Conservation (phyloP, 129 eudicot species). For the Tagetes patula region DNA sequence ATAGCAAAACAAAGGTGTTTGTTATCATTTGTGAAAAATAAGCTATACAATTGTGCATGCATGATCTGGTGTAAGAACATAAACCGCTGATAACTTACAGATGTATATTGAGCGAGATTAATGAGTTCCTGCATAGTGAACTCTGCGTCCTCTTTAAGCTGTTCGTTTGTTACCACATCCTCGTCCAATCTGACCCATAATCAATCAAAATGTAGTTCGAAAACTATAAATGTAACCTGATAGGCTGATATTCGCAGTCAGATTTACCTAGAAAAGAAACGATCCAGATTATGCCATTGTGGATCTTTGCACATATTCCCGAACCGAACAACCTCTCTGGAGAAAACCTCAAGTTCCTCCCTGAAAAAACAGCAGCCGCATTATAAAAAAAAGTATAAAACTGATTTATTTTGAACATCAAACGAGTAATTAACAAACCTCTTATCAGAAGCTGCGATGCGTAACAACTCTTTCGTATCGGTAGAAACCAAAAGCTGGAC, state of each 20-base stretch:
- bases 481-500: constrained; percentile 74
- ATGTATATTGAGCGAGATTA: constrained; percentile 71
- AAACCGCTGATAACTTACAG: constrained; percentile 59
- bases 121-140: constrained; percentile 66
- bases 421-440: constrained; percentile 37
- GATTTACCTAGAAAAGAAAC: constrained; percentile 66
- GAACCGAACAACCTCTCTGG: constrained; percentile 85
- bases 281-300: constrained; percentile 87
- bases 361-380: constrained; percentile 32
- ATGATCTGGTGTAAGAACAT: not conserved
- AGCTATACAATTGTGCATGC: not conserved
- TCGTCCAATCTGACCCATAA: constrained; percentile 55
- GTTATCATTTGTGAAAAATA: not conserved
- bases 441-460: constrained; percentile 79
- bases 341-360: constrained; percentile 80
- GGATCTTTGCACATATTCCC: constrained; percentile 90
- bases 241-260: not conserved
- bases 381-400: not conserved
- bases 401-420: constrained; percentile 34
- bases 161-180: constrained; percentile 45
- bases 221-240: not conserved
- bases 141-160: constrained; percentile 60
- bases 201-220: constrained; percentile 12
- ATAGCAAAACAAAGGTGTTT: constrained; percentile 30
- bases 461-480: constrained; percentile 60